Conservation (phyloP, 306 rosid genomes). For the Hippophae rhamnoides region DNA sequence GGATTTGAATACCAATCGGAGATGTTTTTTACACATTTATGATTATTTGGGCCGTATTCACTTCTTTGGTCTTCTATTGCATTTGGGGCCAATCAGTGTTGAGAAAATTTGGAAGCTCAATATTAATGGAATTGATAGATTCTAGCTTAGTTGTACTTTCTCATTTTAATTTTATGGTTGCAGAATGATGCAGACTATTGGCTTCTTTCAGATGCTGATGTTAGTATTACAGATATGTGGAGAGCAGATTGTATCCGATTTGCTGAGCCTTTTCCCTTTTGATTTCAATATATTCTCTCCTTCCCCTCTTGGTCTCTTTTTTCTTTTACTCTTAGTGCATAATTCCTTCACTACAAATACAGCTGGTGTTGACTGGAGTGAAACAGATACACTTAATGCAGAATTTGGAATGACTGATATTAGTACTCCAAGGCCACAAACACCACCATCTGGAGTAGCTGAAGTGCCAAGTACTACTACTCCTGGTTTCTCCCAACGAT, state of each 20-base stretch:
- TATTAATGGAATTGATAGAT: not conserved
- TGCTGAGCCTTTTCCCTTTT: constrained; percentile 13
- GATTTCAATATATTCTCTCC: not conserved
- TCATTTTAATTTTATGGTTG: constrained; percentile 15
- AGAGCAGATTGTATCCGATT: constrained; percentile 80
- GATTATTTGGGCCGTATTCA: no score
- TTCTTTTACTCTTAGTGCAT: constrained; percentile 5
- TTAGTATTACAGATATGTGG: constrained; percentile 98
- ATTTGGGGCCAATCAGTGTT: no score
- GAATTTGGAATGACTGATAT: constrained; percentile 52
- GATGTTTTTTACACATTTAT: no score
- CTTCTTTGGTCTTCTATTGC: no score
- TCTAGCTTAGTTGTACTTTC: not conserved
- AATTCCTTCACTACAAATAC: constrained; percentile 40
- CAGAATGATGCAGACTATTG: constrained; percentile 97
- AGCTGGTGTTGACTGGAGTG: constrained; percentile 80
- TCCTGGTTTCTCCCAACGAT: constrained; percentile 37
- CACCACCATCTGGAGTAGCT: constrained; percentile 36
- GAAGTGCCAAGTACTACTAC: constrained; percentile 37
- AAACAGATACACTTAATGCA: constrained; percentile 56
- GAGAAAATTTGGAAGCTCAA: no score
- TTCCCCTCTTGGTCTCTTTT: not conserved
- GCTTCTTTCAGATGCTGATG: constrained; percentile 92
- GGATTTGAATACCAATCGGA: no score
- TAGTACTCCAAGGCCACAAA: constrained; percentile 32